Percentiles rank a stretch among this genome's conserved stretches.
Conservation (phyloP, 805 yeast genomes). For the Cyberlindnera xylosilytica region DNA sequence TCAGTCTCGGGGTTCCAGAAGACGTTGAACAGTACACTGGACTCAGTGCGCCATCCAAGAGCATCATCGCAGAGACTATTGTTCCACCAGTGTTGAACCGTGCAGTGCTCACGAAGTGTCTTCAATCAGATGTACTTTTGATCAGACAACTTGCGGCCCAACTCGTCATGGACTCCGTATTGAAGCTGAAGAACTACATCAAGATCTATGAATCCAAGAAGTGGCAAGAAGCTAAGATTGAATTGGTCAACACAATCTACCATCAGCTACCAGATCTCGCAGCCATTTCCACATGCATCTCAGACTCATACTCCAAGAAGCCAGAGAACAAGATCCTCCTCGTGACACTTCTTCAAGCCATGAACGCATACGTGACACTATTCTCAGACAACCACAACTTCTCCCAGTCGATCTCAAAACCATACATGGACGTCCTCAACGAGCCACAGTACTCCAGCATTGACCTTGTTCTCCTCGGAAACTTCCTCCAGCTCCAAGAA, state of each 20-base stretch:
- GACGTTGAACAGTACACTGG: conserved; percentile 29
- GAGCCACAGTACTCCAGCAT: conserved; percentile 40
- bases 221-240: conserved; percentile 37
- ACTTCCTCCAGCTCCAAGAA: conserved; percentile 59
- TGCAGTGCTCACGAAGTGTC: conserved; percentile 52
- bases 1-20: conserved; percentile 54
- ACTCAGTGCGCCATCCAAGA: conserved; percentile 31
- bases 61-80: conserved; percentile 49
- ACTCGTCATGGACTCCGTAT: conserved; percentile 49
- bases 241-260: conserved; percentile 33
- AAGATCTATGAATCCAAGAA: conserved; percentile 34
- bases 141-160: conserved; percentile 65
- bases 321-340: conserved; percentile 43
- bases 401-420: conserved; percentile 31
- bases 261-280: conserved; percentile 48
- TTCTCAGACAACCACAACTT: conserved; percentile 35
- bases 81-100: conserved; percentile 65
- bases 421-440: conserved; percentile 34
- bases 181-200: conserved; percentile 46
- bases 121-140: conserved; percentile 47
- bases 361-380: conserved; percentile 37
- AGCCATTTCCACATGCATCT: conserved; percentile 39
- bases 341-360: conserved; percentile 44
- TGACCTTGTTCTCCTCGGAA: conserved; percentile 57
- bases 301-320: conserved; percentile 36